Percentiles rank a stretch among this genome's conserved stretches.
Evolutionary conservation across 1,284 basidiomycete species (phyloP).

Genomic region (Boletellus dicymbophilus): DNA sequence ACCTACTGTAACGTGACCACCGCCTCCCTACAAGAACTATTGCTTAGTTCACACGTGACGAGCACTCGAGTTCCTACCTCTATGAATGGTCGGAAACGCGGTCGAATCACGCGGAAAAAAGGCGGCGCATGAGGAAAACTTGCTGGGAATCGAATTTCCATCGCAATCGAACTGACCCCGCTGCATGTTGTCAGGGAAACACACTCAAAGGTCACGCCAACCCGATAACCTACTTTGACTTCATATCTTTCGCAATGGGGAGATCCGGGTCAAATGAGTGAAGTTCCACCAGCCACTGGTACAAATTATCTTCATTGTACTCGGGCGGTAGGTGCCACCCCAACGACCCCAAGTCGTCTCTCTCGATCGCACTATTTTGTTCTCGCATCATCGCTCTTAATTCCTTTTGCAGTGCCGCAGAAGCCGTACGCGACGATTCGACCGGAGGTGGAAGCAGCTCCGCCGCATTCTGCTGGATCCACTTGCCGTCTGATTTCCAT

Average conservation of each 20-base stretch:
- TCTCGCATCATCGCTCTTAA: slow-evolving; percentile 40
- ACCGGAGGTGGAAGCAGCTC: not conserved
- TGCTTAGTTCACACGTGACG: slow-evolving; percentile 3
- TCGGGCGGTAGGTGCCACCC: slow-evolving; percentile 67
- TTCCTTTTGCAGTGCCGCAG: not conserved
- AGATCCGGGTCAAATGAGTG: slow-evolving; percentile 60
- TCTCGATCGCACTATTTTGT: slow-evolving; percentile 46
- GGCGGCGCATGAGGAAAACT: not conserved
- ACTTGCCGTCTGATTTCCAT: not conserved
- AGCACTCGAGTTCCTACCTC: not conserved
- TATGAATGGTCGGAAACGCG: not conserved
- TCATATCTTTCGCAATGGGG: slow-evolving; percentile 36
- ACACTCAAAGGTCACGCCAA: too few relatives aligned
- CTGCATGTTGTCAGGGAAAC: not conserved
- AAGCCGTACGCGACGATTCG: not conserved
- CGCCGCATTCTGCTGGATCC: not conserved
- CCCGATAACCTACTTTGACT: not conserved
- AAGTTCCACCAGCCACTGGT: slow-evolving; percentile 69
- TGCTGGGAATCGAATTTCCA: not conserved
- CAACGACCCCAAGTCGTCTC: slow-evolving; percentile 56
- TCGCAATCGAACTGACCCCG: not conserved
- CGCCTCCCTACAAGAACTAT: not conserved
- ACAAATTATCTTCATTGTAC: slow-evolving; percentile 60
- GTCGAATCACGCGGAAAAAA: not conserved
- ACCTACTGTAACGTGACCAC: not conserved